phyloP scores from a whole-genome alignment of 73 alveolate genomes.

The Paramecium pentaurelia region DNA sequence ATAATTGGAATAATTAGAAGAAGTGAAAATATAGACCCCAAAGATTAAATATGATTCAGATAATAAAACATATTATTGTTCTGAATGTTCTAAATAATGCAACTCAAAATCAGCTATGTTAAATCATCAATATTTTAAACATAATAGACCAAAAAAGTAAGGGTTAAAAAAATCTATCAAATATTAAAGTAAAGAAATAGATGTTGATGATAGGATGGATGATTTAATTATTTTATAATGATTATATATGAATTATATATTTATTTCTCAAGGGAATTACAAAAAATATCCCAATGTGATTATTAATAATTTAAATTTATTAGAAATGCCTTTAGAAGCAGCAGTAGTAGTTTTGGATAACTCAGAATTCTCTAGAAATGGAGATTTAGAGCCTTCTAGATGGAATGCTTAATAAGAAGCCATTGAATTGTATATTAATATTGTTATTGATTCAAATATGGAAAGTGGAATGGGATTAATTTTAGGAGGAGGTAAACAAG shows the following conservation, averaged over 20 bases:
- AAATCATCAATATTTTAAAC: neutral
- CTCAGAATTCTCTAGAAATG: conserved; percentile 94
- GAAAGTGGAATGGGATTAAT: conserved; percentile 93
- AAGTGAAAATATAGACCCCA: neutral
- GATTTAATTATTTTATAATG: too few species aligned
- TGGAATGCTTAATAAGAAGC: conserved; percentile 90
- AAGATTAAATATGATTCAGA: neutral
- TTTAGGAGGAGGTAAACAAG: conserved; percentile 93
- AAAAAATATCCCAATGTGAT: conserved; percentile 10
- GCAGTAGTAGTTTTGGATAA: conserved; percentile 78
- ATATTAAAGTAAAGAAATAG: neutral
- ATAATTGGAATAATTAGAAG: neutral
- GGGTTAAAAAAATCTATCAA: neutral
- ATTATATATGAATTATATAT: too few species aligned
- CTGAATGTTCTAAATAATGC: neutral
- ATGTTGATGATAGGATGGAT: neutral
- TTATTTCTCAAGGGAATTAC: neutral
- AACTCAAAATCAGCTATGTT: neutral
- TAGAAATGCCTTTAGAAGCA: conserved; percentile 65
- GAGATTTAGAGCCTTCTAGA: conserved; percentile 89
- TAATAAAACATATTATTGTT: neutral
- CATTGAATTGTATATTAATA: conserved; percentile 76
- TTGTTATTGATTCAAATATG: conserved; percentile 82
- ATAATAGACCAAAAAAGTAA: neutral
- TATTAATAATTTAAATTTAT: neutral